phyloP scores from a whole-genome alignment of 1,284 basidiomycete genomes.

The Malassezia restricta region DNA sequence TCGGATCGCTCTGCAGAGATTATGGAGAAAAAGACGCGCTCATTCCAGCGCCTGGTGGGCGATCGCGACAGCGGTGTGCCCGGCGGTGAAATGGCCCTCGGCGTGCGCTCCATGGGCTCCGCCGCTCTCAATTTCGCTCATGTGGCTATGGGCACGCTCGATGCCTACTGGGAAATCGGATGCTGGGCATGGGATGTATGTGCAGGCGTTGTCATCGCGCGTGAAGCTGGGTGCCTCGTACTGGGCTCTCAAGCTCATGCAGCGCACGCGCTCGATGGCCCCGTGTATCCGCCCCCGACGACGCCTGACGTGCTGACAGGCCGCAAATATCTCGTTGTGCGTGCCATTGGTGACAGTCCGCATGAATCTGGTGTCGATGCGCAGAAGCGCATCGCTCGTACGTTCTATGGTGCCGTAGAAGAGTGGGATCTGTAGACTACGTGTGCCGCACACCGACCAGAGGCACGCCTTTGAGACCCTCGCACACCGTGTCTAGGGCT shows the following conservation, averaged over 20 bases:
- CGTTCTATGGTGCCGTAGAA: slow-evolving; percentile 70
- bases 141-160: slow-evolving; percentile 35
- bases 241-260: slow-evolving; percentile 25
- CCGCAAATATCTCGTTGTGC: slow-evolving; percentile 71
- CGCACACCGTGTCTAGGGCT: slow-evolving; percentile 34
- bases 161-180: slow-evolving; percentile 44
- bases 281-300: slow-evolving; percentile 48
- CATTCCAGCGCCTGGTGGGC: slow-evolving; percentile 66
- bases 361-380: slow-evolving; percentile 58
- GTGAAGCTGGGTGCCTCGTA: slow-evolving; percentile 56
- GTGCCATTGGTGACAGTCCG: slow-evolving; percentile 46
- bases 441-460: slow-evolving; percentile 24
- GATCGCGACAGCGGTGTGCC: slow-evolving; percentile 54
- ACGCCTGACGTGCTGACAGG: slow-evolving; percentile 63
- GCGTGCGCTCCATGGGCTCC: slow-evolving; percentile 28
- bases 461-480: slow-evolving; percentile 29
- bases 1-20: slow-evolving; percentile 58
- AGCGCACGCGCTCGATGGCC: slow-evolving; percentile 35
- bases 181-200: slow-evolving; percentile 49
- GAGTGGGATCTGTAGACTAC: slow-evolving; percentile 52
- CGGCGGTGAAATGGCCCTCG: slow-evolving; percentile 67
- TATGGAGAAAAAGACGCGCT: slow-evolving; percentile 55
- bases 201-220: slow-evolving; percentile 80
- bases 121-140: slow-evolving; percentile 39
- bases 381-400: slow-evolving; percentile 66